Percentiles rank a stretch among this genome's conserved stretches.
Conservation (phyloP, 257 asterid species). For the Avicennia marina region DNA sequence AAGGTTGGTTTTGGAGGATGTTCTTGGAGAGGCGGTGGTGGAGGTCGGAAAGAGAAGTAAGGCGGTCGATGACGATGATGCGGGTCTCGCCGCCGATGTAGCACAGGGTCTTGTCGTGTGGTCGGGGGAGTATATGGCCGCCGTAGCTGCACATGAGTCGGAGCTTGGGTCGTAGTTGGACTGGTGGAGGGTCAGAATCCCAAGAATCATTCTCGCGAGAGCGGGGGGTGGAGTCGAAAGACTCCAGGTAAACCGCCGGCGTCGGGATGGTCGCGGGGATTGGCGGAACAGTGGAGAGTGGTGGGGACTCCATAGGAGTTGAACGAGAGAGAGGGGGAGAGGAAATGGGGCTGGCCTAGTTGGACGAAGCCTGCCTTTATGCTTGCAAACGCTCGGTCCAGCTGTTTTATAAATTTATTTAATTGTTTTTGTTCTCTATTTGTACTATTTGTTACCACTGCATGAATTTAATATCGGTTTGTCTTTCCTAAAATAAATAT, state of each 20-base stretch:
- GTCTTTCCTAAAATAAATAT: too few relatives aligned
- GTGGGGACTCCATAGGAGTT: constrained; percentile 65
- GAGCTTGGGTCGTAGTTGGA: constrained; percentile 36
- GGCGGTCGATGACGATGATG: constrained; percentile 66
- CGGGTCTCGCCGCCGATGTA: constrained; percentile 91
- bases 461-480: background rate
- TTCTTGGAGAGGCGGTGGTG: constrained; percentile 53
- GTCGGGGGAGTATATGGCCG: constrained; percentile 89
- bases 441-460: background rate
- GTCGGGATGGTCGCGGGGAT: constrained; percentile 20
- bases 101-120: constrained; percentile 77
- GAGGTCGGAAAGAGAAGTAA: constrained; percentile 47
- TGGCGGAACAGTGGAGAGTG: constrained; percentile 30
- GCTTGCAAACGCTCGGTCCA: constrained; percentile 4
- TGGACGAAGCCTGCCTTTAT: constrained; percentile 25
- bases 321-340: constrained; percentile 19
- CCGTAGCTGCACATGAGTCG: constrained; percentile 96
- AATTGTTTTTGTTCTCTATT: background rate
- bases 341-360: constrained; percentile 13
- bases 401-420: constrained; percentile 27
- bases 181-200: constrained; percentile 31
- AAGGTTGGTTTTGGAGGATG: constrained; percentile 41
- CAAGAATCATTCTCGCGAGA: constrained; percentile 45
- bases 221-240: constrained; percentile 49
- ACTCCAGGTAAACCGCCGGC: constrained; percentile 24